Base-by-base conservation (phyloP, 148 eudicot species). In the Amaranthus hypochondriacus region DNA sequence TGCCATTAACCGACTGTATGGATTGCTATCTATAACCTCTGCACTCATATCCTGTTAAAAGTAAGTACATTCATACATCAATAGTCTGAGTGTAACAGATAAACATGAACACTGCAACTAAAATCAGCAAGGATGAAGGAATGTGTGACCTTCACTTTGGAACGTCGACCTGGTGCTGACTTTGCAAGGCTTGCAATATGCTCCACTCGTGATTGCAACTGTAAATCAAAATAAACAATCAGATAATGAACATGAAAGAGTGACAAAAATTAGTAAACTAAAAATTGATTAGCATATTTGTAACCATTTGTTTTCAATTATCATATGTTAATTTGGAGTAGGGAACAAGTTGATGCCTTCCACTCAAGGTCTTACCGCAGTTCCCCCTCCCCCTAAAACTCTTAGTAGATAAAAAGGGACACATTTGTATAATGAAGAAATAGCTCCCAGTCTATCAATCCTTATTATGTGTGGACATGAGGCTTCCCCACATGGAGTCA, bases 1-100 rank as follows among this genome's bases (percentile, higher is more conserved):
- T 50, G 98, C 98, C 98, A 94, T 94, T 11, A 94, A 83, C 79
- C 98, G 87, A 78, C 98, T 94, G 79, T 94, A 94, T 74, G 97
- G 98, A 79, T 94, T 94, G 83, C 98, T 94, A 71, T 93, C 98
- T 56, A 93, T 86, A 79, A 93, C 98, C 79, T 93, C 98, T 48
- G 92, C 90, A 81, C 98, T 93, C 97, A 93, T 91, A 79, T 91
- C 95, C 98, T 93, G 89, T 73, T 69, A 81, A 14, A 62, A 78
- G 48, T 39, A 50, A 62, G 76, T 4, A 44, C 49, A 69, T 60
- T 5, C 56, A 75, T 18, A 18, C 28, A 75, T 77, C 72, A 87
- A 62, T 54, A 66, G 2, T 56, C 42, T 9, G 52, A 76, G 1
- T 6, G 71, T 46, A 14, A 9, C 9, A 7, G 56, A 15, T 42